Conservation (phyloP, 208 protist species). For the Trypanosomatidae sp. region DNA sequence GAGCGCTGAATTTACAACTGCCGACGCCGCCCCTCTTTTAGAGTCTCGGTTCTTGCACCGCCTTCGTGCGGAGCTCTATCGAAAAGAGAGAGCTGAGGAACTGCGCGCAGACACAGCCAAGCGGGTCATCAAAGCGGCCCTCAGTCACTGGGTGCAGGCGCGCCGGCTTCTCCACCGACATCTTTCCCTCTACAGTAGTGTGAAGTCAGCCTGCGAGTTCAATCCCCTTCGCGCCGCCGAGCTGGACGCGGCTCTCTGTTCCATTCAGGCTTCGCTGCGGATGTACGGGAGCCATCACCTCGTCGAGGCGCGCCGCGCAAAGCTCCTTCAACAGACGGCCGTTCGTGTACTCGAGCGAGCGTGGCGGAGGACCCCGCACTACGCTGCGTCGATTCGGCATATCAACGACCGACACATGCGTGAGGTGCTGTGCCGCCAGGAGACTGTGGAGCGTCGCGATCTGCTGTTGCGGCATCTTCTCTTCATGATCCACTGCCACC, state of each 20-base stretch:
- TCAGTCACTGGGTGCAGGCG: slow-evolving; percentile 14
- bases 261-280: slow-evolving; percentile 6
- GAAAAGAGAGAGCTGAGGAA: slow-evolving; percentile 1
- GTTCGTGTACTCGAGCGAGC: slow-evolving; percentile 47
- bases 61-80: slow-evolving; percentile 19
- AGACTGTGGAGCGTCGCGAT: slow-evolving; percentile 70
- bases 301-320: neutral
- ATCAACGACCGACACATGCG: slow-evolving; percentile 28
- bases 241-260: slow-evolving; percentile 2
- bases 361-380: slow-evolving; percentile 33
- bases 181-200: slow-evolving; percentile 3
- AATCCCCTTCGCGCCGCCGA: slow-evolving; percentile 1
- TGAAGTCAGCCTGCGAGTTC: neutral
- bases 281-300: slow-evolving; percentile 14
- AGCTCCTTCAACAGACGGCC: slow-evolving; percentile 6
- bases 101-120: slow-evolving; percentile 10
- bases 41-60: slow-evolving; percentile 24
- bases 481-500: slow-evolving; percentile 59
- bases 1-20: neutral
- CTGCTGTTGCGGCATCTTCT: slow-evolving; percentile 35
- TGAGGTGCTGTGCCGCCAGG: slow-evolving; percentile 44
- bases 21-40: neutral
- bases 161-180: neutral
- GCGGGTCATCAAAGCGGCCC: slow-evolving; percentile 4
- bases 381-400: slow-evolving; percentile 17